Base-by-base conservation (phyloP, 2,329 filamentous ascomycete genomes). In the Leptodontidium sp. region DNA sequence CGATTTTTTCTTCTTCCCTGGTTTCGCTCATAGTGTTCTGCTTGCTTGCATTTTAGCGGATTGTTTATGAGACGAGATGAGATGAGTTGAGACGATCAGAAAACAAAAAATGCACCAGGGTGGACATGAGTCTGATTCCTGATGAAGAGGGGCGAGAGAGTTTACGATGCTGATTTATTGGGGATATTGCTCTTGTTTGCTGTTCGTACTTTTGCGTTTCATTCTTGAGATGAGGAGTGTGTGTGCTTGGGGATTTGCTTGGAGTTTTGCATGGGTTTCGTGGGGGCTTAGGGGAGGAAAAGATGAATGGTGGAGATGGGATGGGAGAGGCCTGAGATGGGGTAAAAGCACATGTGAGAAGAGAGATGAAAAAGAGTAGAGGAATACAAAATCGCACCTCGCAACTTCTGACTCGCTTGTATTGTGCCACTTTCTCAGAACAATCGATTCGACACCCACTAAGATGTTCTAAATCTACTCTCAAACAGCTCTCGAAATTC, bases 21-120 rank as follows among this genome's bases (percentile, higher is more conserved):
- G 45, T 47, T 47, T 21, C n/a, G 45, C 5, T 21, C 15, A 47
- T n/a, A 9, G 9, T 14, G 17, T 24, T 14, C 24, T 55, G 52
- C 35, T 58, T 24, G 29, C 35, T 40, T 40, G 35, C 35, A 58
- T 58, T 58, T 58, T 26, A 58, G 55, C 55, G 55, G 55, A 58
- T 24, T 40, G 38, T 40, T 40, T 40, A 58, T 15, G 55, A 58
- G 55, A 58, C 14, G 55, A 40, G 55, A 58, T 40, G 32, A 40
- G 38, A 32, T 32, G 29, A 32, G 29, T 32, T 49, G 11, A 49
- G 17, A n/a, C 17, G 15, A 21, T 12, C 21, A 52, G 9, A 24
- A 12, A n/a, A 43, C 17, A 32, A 58, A 58, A 40, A 58, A 40
- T 12, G 45, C 45, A 47, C 38, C 38, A 40, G 8, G 38, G 38